Base-by-base conservation (phyloP, 164 flowering plant genomes). In the Vitis rupestris region DNA sequence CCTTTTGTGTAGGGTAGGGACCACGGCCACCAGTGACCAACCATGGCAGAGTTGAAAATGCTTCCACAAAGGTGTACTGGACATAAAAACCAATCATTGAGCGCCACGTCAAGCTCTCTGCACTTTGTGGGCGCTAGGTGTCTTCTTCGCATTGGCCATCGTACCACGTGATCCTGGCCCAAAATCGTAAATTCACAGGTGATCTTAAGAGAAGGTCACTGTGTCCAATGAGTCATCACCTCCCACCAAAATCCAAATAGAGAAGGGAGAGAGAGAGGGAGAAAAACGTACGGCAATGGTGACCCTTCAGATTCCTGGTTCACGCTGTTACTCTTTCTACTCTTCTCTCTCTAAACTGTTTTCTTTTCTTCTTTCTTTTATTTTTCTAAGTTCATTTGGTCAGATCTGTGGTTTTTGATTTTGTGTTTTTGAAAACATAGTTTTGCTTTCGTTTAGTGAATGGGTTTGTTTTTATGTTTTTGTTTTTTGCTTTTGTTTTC, bases 291-390 rank as follows among this genome's bases (percentile, higher is more conserved):
- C 68, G 65, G 70, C 48, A 65, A 72, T 47, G 68, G 59, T 59
- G 68, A 68, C 65, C 37, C 68, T 14, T 31, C 50, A 48, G 68
- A 66, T 66, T 72, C 75, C 66, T 72, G 69, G 52, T 66, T 53
- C 50, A 23, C 50, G 30, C 51, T 37, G 27, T 9, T 29, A 27
- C 56, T 64, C 50, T 72, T 30, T 72, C 59, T 49, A 17, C 49
- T 49, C 65, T 16, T 4, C 48, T 16, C 19, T 55, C 67, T 55
- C 59, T 70, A 14, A 14, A 53, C n/a, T 13, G 14, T 13, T 53
- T 13, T 14, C 14, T 15, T 14, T 13, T 53, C 14, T 2, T 13
- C n/a, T 13, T 15, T 4, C 56, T 13, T 14, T 14, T 53, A 53
- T 37, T 37, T 37, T 37, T 37, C 44, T 53, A 0, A 53, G n/a